Percentiles rank a stretch among this genome's conserved stretches.
phyloP scores from a whole-genome alignment of 192 early-diverging fungal genomes.

The Radiomyces spectabilis region DNA sequence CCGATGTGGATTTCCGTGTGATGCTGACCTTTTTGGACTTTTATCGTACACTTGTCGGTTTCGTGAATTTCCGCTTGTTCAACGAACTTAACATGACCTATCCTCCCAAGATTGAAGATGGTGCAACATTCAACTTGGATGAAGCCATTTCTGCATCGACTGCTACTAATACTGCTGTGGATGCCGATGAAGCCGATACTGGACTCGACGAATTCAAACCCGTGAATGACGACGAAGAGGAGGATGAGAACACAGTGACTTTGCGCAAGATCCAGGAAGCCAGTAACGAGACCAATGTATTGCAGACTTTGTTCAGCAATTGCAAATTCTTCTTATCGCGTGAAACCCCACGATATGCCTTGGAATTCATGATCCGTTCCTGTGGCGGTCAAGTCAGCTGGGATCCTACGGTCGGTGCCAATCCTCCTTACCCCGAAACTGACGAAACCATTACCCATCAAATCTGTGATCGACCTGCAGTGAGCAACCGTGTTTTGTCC shows the following conservation, averaged over 20 bases:
- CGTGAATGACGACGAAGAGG: slow-evolving; percentile 22
- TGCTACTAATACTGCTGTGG: slow-evolving; percentile 2
- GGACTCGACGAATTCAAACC: slow-evolving; percentile 47
- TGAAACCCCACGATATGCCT: slow-evolving; percentile 88
- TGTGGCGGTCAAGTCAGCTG: slow-evolving; percentile 88
- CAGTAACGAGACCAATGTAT: slow-evolving; percentile 32
- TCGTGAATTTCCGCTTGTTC: slow-evolving; percentile 94
- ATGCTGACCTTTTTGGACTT: slow-evolving; percentile 97
- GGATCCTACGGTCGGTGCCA: slow-evolving; percentile 69
- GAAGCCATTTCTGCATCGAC: slow-evolving; percentile 35
- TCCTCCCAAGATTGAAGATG: slow-evolving; percentile 79
- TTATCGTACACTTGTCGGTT: slow-evolving; percentile 85
- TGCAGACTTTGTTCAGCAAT: slow-evolving; percentile 46
- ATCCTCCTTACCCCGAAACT: slow-evolving; percentile 70
- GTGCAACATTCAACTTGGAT: slow-evolving; percentile 59
- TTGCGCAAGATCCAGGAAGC: slow-evolving; percentile 44
- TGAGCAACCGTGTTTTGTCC: slow-evolving; percentile 50
- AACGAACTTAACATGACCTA: slow-evolving; percentile 83
- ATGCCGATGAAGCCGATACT: slow-evolving; percentile 23
- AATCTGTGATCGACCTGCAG: slow-evolving; percentile 75
- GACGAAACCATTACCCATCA: slow-evolving; percentile 88
- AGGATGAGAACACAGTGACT: slow-evolving; percentile 32
- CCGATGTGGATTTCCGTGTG: slow-evolving; percentile 93
- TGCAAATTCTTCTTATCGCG: slow-evolving; percentile 86
- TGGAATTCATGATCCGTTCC: slow-evolving; percentile 87